Evolutionary conservation across 139 green algal genomes (phyloP).

Genomic region (Haematococcus lacustris): DNA sequence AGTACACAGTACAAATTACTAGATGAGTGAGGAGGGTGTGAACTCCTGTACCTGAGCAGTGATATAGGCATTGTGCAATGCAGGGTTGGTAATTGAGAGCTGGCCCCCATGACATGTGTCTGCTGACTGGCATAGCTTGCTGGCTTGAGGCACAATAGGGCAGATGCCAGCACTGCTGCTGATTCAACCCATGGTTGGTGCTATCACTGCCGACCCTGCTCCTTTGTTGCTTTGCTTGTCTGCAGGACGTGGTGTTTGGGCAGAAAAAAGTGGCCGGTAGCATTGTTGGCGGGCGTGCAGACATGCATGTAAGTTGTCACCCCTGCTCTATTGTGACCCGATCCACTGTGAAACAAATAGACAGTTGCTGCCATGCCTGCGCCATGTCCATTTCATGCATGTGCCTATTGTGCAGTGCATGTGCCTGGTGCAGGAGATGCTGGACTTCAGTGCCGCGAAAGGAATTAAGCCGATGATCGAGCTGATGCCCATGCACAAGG

Average conservation of each 20-base stretch:
- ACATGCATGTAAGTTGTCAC: constrained; percentile 17
- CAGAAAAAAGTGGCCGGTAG: constrained; percentile 30
- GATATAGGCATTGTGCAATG: too few relatives aligned
- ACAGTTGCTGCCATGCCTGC: neutral
- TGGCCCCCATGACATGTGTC: too few relatives aligned
- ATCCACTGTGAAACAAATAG: neutral
- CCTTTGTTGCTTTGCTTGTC: too few relatives aligned
- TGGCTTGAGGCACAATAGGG: too few relatives aligned
- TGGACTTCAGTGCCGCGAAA: neutral
- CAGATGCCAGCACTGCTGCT: too few relatives aligned
- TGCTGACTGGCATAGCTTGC: too few relatives aligned
- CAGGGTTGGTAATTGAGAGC: too few relatives aligned
- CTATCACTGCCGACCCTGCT: too few relatives aligned
- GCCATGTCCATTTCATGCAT: neutral
- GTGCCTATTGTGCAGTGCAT: neutral
- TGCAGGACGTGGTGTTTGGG: constrained; percentile 19
- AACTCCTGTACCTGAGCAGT: too few relatives aligned
- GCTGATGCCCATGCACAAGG: neutral
- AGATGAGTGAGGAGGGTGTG: too few relatives aligned
- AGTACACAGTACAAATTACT: too few relatives aligned
- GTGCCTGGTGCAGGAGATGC: neutral
- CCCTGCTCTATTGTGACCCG: neutral
- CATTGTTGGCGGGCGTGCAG: constrained; percentile 34
- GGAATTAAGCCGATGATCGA: neutral
- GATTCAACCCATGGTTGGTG: too few relatives aligned